These are phyloP conservation scores for Eimeria falciformis DNA, from an alignment of 169 alveolate species.

Conservation along the genomic window DNA sequence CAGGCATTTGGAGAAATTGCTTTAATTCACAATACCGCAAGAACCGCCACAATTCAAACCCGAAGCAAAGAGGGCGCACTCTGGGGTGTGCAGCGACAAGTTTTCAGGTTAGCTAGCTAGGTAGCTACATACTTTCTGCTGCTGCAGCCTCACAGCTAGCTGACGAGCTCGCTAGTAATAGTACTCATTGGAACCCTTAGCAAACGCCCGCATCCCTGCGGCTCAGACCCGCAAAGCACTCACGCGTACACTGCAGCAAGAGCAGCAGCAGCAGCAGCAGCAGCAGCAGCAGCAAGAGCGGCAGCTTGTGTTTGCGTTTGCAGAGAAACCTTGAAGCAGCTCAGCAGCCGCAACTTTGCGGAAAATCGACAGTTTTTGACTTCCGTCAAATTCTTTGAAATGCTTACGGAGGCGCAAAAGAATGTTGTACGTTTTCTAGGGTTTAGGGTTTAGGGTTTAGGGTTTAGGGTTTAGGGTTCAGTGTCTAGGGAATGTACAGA, in stretches of 20 bases:
- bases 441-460: conserved; percentile 12
- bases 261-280: conserved; percentile 4
- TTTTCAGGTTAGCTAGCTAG: conserved; percentile 88
- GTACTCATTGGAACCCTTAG: no score
- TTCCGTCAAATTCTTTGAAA: conserved; percentile 91
- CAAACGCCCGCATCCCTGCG: no score
- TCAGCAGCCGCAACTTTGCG: conserved; percentile 91
- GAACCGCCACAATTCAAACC: conserved; percentile 97
- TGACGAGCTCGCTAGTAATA: no score
- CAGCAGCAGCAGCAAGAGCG: conserved; percentile 13
- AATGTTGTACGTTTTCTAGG: conserved; percentile 78
- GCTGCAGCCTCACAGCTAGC: no score
- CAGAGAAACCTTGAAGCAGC: conserved; percentile 88
- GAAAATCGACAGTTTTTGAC: conserved; percentile 93
- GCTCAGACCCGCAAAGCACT: no score
- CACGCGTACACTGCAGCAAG: not conserved
- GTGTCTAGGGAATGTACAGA: conserved; percentile 17
- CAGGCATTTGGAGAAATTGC: conserved; percentile 99
- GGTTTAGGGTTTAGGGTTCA: not conserved
- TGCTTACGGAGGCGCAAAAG: conserved; percentile 92
- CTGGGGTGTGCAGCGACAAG: conserved; percentile 95
- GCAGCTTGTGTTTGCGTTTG: not conserved
- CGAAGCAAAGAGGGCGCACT: conserved; percentile 88
- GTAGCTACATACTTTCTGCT: no score
- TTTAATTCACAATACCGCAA: conserved; percentile 96